Conservation (phyloP, 441 rosid genomes). For the Mallotus repandus region DNA sequence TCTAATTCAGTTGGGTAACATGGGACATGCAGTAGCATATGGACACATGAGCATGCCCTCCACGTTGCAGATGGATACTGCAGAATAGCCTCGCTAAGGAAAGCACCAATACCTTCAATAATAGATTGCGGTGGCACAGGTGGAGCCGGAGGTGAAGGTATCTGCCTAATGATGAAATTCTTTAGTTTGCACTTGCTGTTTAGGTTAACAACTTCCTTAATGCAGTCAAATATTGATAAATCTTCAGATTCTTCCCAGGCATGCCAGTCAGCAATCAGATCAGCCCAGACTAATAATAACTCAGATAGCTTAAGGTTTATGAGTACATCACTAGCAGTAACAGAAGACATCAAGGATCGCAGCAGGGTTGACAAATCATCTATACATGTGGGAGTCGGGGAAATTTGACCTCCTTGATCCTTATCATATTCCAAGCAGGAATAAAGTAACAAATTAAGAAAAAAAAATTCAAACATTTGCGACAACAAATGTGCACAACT, state of each 20-base stretch:
- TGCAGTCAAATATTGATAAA: slow-evolving; percentile 73
- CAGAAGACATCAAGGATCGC: slow-evolving; percentile 53
- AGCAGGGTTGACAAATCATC: slow-evolving; percentile 71
- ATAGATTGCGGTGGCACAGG: slow-evolving; percentile 65
- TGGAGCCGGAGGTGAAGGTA: slow-evolving; percentile 72
- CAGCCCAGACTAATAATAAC: slow-evolving; percentile 68
- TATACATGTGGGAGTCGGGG: slow-evolving; percentile 53
- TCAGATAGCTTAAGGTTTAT: slow-evolving; percentile 58
- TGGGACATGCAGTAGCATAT: slow-evolving; percentile 65
- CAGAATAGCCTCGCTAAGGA: slow-evolving; percentile 62
- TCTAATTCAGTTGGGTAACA: slow-evolving; percentile 54
- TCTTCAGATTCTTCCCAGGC: slow-evolving; percentile 96
- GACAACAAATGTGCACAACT: neutral
- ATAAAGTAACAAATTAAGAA: neutral
- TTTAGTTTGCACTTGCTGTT: slow-evolving; percentile 50
- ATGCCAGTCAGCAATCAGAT: slow-evolving; percentile 76
- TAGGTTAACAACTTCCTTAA: slow-evolving; percentile 65
- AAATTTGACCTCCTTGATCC: slow-evolving; percentile 48
- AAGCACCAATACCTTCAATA: slow-evolving; percentile 69
- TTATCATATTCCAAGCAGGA: slow-evolving; percentile 20
- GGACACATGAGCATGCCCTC: slow-evolving; percentile 80
- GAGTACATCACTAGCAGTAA: slow-evolving; percentile 41
- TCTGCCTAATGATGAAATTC: slow-evolving; percentile 44
- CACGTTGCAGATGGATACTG: slow-evolving; percentile 78
- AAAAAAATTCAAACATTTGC: neutral